phyloP scores from a whole-genome alignment of 495 filamentous ascomycete species.

The Aspergillus biplanus region DNA sequence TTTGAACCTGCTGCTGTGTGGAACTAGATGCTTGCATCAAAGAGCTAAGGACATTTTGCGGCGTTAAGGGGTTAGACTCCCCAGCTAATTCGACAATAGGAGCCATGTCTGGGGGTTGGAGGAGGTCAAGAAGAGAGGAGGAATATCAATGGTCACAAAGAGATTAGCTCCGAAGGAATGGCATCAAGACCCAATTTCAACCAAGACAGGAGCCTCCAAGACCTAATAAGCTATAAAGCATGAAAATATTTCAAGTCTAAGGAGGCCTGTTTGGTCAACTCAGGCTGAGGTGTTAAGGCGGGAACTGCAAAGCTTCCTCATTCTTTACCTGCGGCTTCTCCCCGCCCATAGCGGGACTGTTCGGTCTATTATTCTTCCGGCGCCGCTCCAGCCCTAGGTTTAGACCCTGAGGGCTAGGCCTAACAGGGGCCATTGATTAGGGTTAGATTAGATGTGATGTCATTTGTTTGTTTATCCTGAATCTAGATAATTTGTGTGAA shows the following conservation, averaged over 20 bases:
- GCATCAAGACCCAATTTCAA: slow-evolving; percentile 10
- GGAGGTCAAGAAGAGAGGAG: slow-evolving; percentile 9
- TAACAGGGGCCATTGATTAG: slow-evolving; percentile 25
- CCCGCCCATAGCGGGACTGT: slow-evolving; percentile 30
- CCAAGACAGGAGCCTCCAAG: slow-evolving; percentile 8
- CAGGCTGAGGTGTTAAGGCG: slow-evolving; percentile 6
- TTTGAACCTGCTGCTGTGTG: slow-evolving; percentile 73
- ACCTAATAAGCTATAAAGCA: slow-evolving; percentile 11
- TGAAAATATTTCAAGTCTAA: neutral
- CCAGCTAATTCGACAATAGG: slow-evolving; percentile 57
- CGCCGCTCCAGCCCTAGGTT: slow-evolving; percentile 36
- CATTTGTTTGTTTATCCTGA: neutral
- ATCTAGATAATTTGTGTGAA: neutral
- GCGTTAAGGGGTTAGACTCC: slow-evolving; percentile 65
- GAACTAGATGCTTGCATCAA: slow-evolving; percentile 74
- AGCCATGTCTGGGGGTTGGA: slow-evolving; percentile 37
- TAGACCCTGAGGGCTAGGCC: slow-evolving; percentile 32
- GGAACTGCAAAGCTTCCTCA: slow-evolving; percentile 16
- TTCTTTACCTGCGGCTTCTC: slow-evolving; percentile 26
- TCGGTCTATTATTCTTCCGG: slow-evolving; percentile 33
- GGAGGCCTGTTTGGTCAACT: slow-evolving; percentile 14
- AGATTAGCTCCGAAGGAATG: slow-evolving; percentile 4
- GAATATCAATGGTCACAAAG: neutral
- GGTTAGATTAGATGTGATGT: slow-evolving; percentile 20
- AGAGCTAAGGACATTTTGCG: slow-evolving; percentile 70